Evolutionary conservation across 1,284 basidiomycete species (phyloP).

Genomic region (Phellopilus nigrolimitatus): DNA sequence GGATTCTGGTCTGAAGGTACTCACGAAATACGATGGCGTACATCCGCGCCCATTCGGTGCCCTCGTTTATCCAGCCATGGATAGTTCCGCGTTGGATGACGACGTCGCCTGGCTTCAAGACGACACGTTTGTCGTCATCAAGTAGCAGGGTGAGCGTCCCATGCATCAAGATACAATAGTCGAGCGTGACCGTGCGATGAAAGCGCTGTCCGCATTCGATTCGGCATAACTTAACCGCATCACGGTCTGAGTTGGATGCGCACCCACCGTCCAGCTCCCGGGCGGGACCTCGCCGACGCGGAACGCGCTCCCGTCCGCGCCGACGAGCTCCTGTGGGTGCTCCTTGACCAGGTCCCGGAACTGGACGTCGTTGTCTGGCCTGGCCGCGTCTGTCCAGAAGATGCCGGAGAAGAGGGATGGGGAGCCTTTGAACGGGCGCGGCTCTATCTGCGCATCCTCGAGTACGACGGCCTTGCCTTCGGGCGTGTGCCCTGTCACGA

Average conservation of each 20-base stretch:
- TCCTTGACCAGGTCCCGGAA: constrained; percentile 12
- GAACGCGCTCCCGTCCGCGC: constrained; percentile 7
- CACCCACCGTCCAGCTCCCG: constrained; percentile 4
- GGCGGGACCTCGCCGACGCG: constrained; percentile 11
- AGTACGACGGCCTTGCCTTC: constrained; percentile 16
- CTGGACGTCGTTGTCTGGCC: constrained; percentile 7
- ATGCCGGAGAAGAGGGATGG: constrained; percentile 8
- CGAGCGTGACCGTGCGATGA: constrained; percentile 19
- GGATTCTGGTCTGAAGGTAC: neutral
- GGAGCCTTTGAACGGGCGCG: neutral
- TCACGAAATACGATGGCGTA: constrained; percentile 17
- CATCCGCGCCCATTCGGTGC: constrained; percentile 18
- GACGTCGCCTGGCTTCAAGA: constrained; percentile 16
- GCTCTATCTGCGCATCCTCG: constrained; percentile 7
- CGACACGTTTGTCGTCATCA: constrained; percentile 12
- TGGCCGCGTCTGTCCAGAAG: constrained; percentile 12
- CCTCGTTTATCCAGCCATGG: constrained; percentile 19
- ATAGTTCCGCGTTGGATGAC: constrained; percentile 20
- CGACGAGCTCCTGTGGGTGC: constrained; percentile 8
- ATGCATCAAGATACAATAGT: constrained; percentile 18
- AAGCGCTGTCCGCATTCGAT: constrained; percentile 3
- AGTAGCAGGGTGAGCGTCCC: constrained; percentile 16
- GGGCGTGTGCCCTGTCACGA: constrained; percentile 19
- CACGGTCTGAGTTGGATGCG: neutral
- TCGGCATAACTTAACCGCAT: neutral